Evolutionary conservation across 2,329 filamentous ascomycete species (phyloP).

Genomic region (Trichoderma endophyticum): DNA sequence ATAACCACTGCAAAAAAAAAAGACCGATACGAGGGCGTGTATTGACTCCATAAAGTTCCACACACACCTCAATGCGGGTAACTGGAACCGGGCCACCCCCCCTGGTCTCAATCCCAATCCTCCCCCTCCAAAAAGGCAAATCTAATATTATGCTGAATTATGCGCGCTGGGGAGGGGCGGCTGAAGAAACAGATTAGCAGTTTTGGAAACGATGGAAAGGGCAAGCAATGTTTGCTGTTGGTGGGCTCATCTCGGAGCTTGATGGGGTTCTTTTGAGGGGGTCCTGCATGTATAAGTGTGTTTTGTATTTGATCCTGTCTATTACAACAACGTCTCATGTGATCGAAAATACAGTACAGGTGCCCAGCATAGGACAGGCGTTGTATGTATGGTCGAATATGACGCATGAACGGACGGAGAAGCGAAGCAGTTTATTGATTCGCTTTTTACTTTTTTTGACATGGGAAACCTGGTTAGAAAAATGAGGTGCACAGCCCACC

Average conservation of each 20-base stretch:
- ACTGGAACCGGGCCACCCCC: neutral
- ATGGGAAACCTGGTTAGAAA: neutral
- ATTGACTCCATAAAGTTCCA: neutral
- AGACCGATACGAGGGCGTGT: neutral
- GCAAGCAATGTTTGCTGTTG: neutral
- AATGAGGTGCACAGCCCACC: neutral
- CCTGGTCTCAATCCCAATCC: neutral
- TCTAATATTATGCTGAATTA: constrained; percentile 10
- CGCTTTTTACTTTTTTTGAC: neutral
- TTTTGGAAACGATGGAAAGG: neutral
- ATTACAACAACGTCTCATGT: neutral
- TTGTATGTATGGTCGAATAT: neutral
- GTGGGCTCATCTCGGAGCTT: neutral
- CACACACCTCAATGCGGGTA: constrained; percentile 2
- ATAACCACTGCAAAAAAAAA: neutral
- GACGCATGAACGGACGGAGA: neutral
- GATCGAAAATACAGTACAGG: neutral
- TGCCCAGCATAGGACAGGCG: neutral
- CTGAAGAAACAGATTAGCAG: neutral
- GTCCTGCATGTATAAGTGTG: neutral
- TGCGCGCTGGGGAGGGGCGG: neutral
- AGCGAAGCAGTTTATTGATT: neutral
- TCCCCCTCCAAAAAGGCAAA: neutral
- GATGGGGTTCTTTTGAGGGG: neutral
- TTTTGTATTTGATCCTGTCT: neutral